phyloP scores from a whole-genome alignment of 106 monocot species.

The Alisma plantagoaquatica region DNA sequence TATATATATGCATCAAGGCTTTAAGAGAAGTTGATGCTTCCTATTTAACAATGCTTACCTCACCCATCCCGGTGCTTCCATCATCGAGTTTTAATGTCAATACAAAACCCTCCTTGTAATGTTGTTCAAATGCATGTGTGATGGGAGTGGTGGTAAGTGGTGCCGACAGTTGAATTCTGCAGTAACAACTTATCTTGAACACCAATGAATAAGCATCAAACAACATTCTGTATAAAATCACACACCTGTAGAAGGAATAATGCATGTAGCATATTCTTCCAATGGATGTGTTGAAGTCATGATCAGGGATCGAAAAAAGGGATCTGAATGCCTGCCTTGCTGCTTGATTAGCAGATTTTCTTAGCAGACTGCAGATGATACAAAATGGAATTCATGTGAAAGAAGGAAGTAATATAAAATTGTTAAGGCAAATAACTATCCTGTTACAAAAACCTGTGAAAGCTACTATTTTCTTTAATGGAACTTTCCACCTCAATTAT shows the following conservation, averaged over 20 bases:
- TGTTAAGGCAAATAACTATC: background rate
- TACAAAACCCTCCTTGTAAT: constrained; percentile 62
- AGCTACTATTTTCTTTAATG: constrained; percentile 62
- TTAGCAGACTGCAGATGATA: constrained; percentile 35
- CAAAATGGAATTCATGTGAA: background rate
- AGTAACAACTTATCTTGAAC: too few relatives aligned
- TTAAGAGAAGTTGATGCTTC: too few relatives aligned
- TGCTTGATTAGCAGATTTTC: constrained; percentile 26
- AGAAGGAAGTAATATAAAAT: background rate
- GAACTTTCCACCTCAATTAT: constrained; percentile 81
- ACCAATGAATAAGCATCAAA: too few relatives aligned
- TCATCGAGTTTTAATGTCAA: constrained; percentile 53
- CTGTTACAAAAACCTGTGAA: constrained; percentile 51
- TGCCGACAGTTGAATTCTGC: constrained; percentile 66
- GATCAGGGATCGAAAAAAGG: constrained; percentile 19
- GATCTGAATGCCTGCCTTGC: constrained; percentile 26
- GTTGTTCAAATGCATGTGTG: constrained; percentile 15
- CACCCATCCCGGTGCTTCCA: constrained; percentile 62
- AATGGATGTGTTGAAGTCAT: constrained; percentile 9
- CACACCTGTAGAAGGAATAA: constrained; percentile 67
- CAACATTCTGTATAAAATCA: background rate
- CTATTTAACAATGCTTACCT: constrained; percentile 68
- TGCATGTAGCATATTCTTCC: constrained; percentile 50
- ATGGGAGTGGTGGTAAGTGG: constrained; percentile 36
- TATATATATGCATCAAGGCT: too few relatives aligned